Percentiles rank a stretch among this genome's conserved stretches.
Conservation (phyloP, 352 stramenopile species). For the Heterotrichella gracilis region DNA sequence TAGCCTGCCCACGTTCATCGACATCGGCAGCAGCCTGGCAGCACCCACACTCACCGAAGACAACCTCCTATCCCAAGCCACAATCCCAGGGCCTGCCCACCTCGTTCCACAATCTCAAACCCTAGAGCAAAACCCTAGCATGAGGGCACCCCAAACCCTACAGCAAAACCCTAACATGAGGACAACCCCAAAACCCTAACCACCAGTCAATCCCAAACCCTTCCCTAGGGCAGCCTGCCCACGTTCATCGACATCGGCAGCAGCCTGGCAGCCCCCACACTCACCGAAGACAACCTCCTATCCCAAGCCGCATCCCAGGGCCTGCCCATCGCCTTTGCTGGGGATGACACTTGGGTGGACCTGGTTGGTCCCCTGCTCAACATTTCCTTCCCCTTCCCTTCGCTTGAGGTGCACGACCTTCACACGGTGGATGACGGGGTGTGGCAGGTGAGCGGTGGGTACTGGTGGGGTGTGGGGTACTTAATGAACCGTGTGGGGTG, state of each 20-base stretch:
- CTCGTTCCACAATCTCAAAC: no score
- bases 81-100: slow-evolving; percentile 23
- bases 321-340: slow-evolving; percentile 54
- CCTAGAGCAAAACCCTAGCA: no score
- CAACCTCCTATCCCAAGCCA: slow-evolving; percentile 52
- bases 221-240: slow-evolving; percentile 66
- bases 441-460: no score
- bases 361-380: slow-evolving; percentile 60
- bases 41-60: slow-evolving; percentile 46
- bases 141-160: no score
- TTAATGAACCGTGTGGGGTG: no score
- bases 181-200: no score
- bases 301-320: slow-evolving; percentile 30
- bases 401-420: slow-evolving; percentile 88
- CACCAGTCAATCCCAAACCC: no score
- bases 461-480: no score
- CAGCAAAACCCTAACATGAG: no score
- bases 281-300: slow-evolving; percentile 65
- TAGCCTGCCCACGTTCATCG: slow-evolving; percentile 77
- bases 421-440: slow-evolving; percentile 81
- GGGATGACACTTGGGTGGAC: slow-evolving; percentile 84
- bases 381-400: slow-evolving; percentile 54
- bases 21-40: slow-evolving; percentile 67
- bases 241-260: slow-evolving; percentile 85
- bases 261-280: slow-evolving; percentile 45